These are phyloP conservation scores for Monosporascus sp. DNA, from an alignment of 2,329 filamentous ascomycete species.

Conservation along the genomic window DNA sequence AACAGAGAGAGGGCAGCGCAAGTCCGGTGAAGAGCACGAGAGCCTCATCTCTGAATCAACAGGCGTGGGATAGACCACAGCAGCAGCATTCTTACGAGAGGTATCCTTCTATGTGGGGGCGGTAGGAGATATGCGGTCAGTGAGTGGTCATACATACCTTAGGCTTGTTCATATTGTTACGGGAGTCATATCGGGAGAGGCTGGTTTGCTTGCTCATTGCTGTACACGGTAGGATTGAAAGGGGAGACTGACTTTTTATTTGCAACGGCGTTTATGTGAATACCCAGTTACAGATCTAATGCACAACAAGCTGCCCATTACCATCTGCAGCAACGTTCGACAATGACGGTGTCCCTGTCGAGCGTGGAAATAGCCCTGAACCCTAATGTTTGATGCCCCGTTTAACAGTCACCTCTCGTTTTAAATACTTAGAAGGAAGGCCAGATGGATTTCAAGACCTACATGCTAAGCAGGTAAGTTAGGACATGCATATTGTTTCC, in stretches of 20 bases:
- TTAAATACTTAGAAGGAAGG: too few species aligned
- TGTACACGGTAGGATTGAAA: background rate
- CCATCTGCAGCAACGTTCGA: too few species aligned
- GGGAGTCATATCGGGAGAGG: background rate
- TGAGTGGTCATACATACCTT: background rate
- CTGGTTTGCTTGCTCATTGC: background rate
- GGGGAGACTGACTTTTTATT: background rate
- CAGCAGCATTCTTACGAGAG: conserved; percentile 21
- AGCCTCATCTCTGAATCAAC: conserved; percentile 9
- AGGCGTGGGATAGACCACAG: conserved; percentile 17
- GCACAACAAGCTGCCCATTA: background rate
- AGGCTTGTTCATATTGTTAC: background rate
- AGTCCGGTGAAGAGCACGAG: conserved; percentile 23
- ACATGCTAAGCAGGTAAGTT: too few species aligned
- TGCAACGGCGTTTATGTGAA: background rate
- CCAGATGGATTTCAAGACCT: too few species aligned
- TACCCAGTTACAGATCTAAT: background rate
- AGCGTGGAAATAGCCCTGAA: too few species aligned
- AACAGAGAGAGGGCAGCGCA: conserved; percentile 18
- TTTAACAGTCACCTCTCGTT: too few species aligned
- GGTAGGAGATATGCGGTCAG: conserved; percentile 9
- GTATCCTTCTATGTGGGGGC: conserved; percentile 28
- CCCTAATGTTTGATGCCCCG: too few species aligned
- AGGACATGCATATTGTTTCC: too few species aligned
- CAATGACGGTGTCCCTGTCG: background rate